These are phyloP conservation scores for Beauveria bassiana DNA, from an alignment of 2,329 filamentous ascomycete species.

Conservation along the genomic window DNA sequence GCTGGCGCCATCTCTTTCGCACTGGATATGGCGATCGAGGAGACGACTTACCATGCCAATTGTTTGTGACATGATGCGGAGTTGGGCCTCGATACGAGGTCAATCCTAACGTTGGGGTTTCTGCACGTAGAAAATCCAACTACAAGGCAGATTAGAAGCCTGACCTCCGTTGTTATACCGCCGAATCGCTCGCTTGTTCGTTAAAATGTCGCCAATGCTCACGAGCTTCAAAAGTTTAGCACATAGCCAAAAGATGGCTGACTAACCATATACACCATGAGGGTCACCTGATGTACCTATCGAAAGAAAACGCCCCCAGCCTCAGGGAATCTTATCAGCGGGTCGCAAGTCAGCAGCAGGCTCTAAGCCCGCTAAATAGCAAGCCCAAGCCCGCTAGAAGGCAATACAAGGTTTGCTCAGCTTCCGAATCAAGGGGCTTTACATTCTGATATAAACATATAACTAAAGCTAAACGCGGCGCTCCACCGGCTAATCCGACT, in stretches of 20 bases:
- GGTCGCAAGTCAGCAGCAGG: not conserved
- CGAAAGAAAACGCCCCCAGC: no score
- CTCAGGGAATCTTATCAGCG: no score
- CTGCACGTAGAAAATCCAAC: not conserved
- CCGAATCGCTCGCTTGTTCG: not conserved
- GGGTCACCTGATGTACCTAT: constrained; percentile 1
- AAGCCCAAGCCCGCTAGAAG: not conserved
- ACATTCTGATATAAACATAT: no score
- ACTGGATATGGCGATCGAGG: not conserved
- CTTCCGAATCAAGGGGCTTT: not conserved
- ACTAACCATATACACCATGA: not conserved
- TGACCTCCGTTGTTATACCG: not conserved
- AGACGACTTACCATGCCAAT: constrained; percentile 56
- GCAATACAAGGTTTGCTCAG: not conserved
- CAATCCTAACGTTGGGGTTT: constrained; percentile 6
- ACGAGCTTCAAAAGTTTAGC: constrained; percentile 9
- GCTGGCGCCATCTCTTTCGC: not conserved
- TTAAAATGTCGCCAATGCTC: not conserved
- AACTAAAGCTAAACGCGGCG: no score
- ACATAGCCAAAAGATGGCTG: not conserved
- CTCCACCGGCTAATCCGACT: no score
- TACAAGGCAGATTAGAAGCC: not conserved
- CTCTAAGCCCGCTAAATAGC: not conserved
- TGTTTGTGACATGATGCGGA: constrained; percentile 64
- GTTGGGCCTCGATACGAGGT: constrained; percentile 11